Evolutionary conservation across 2,329 filamentous ascomycete species (phyloP).

Genomic region (Penicillium sumatraense): DNA sequence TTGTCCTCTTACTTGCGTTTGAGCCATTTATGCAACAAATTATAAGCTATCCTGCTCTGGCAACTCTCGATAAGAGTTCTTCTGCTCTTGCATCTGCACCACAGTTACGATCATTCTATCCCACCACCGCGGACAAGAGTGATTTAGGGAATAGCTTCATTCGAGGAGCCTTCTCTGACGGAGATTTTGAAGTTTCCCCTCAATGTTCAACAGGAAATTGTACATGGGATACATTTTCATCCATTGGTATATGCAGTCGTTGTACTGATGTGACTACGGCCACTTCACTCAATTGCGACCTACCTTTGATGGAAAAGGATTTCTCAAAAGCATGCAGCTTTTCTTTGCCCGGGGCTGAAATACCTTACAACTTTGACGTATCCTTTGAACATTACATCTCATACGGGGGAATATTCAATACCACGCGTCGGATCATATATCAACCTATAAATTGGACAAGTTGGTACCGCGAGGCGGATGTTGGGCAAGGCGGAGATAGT

Average conservation of each 20-base stretch:
- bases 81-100: too few species aligned
- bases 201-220: background rate
- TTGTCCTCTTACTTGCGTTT: background rate
- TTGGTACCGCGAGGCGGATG: too few species aligned
- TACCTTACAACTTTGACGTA: background rate
- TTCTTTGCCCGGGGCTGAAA: background rate
- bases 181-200: background rate
- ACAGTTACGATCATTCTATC: too few species aligned
- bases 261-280: background rate
- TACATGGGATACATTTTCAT: background rate
- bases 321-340: background rate
- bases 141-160: background rate
- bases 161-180: background rate
- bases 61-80: background rate
- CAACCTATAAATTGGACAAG: too few species aligned
- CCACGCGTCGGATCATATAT: too few species aligned
- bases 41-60: constrained; percentile 5
- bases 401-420: too few species aligned
- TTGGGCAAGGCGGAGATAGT: too few species aligned
- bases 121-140: too few species aligned
- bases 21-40: constrained; percentile 27
- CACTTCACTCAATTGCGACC: background rate
- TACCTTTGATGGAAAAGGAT: background rate
- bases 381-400: too few species aligned
- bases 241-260: background rate